Evolutionary conservation across 495 filamentous ascomycete species (phyloP), one percentile per base, ranked within the genome.

Genomic region (Trichoderma asperelloides): DNA sequence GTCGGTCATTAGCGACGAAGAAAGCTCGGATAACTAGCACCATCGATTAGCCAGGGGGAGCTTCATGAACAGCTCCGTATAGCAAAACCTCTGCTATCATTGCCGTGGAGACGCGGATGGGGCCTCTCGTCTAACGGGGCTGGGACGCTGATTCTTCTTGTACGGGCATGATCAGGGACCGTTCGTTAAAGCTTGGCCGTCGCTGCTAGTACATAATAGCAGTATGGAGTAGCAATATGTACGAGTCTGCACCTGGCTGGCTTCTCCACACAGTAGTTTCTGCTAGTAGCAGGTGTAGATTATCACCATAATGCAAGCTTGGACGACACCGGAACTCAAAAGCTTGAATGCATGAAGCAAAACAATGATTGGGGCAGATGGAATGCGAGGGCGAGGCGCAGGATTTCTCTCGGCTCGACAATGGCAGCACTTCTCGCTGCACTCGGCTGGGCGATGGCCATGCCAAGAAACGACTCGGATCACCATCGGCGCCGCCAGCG

Each of bases 31-130:
- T 57, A 57, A 12, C 41, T 21, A 51, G 47, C n/a, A 51, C 18
- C 25, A 55, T 25, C 49, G 49, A 23, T 30, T 60, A 23, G 28
- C 27, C 55, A 30, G 25, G 55, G 55, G 11, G 25, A 11, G 16
- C 2, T 12, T 60, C 30, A 60, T 60, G 55, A 30, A 18, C 8
- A 60, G 55, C 55, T 60, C 55, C 55, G 55, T 60, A 60, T 60
- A 60, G 28, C 55, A 25, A 60, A 60, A 30, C 55, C 55, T 28
- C 28, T 28, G 55, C 55, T 30, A 30, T 60, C 25, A 60, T 60
- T 60, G 55, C 55, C 55, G 55, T 60, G 55, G 55, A 18, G 55
- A 60, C 55, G 15, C 21, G 49, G 23, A 60, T 60, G 55, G 55
- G 55, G 55, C 55, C 27, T 0, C 55, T 60, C 55, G 55, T 60